Evolutionary conservation across 2,329 filamentous ascomycete species (phyloP), one percentile per base, ranked within the genome.

Genomic region (Neurospora crassa): DNA sequence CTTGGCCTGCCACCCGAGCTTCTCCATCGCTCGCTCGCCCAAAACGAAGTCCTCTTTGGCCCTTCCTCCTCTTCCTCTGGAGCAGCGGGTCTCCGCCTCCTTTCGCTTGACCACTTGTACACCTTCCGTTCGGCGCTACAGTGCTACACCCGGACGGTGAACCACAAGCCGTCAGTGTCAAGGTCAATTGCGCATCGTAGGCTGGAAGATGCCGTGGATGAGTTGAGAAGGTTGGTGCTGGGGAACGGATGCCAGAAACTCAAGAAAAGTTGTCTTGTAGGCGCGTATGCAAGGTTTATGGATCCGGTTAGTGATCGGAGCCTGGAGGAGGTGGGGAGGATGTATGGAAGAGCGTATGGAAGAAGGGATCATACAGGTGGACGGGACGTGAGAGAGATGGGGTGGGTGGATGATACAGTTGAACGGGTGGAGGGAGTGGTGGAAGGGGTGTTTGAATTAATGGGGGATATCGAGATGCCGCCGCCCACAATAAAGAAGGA

Each of bases 61-160:
- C 29, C 53, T 63, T 84, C 84, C 1, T 84, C 86, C 1, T 63
- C 53, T 5, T 37, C 29, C 7, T 63, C 53, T 0, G 53, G 53
- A 2, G 53, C 53, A 34, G 85, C 87, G 37, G 87, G 88, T 20
- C 82, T 91, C 12, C 89, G 85, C 0, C 80, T 91, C 8, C 78
- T 90, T 16, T 84, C 87, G 0, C 83, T 90, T 12, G 89, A 91
- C 78, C 84, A 87, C 68, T 79, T 90, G 67, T 91, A 90, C 80
- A 88, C 86, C 59, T 88, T 91, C 80, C 90, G 90, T 78, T 83
- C 83, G 67, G 87, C 88, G 0, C 82, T 91, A 12, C 83, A 86
- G 20, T 84, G 84, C 74, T 90, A 90, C 77, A 83, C 86, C 5
- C 82, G 82, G 71, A 84, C 82, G 1, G 79, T 78, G 20, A 63